phyloP scores from a whole-genome alignment of 2,329 filamentous ascomycete species.

The Alternaria consortialis region DNA sequence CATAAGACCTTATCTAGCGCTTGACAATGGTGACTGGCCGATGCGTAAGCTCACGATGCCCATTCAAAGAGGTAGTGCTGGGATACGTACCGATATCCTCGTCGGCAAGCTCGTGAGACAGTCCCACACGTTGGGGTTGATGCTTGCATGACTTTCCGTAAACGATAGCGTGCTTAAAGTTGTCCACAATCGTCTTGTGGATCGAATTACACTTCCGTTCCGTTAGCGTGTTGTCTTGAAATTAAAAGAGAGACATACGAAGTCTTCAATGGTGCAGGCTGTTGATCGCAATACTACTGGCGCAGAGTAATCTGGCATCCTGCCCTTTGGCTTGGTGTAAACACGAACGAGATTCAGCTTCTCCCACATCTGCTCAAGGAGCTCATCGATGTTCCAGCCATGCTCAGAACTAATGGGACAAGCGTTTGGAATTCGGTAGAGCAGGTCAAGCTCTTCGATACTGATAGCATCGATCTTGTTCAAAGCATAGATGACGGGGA shows the following conservation, averaged over 20 bases:
- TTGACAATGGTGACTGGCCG: conserved; percentile 55
- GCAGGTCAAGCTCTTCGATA: conserved; percentile 94
- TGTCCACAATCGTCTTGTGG: conserved; percentile 93
- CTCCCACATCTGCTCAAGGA: conserved; percentile 98
- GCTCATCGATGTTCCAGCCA: conserved; percentile 97
- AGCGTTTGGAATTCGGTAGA: conserved; percentile 96
- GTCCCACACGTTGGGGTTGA: conserved; percentile 93
- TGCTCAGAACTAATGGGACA: conserved; percentile 95
- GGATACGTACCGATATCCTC: conserved; percentile 87
- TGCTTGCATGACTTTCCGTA: conserved; percentile 99
- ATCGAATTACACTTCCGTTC: conserved; percentile 85
- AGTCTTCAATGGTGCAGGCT: conserved; percentile 93
- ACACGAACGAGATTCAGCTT: conserved; percentile 90
- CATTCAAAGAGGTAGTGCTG: conserved; percentile 16
- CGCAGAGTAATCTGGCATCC: conserved; percentile 87
- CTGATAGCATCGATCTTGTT: conserved; percentile 99
- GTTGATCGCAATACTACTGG: conserved; percentile 87
- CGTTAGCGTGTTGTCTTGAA: conserved; percentile 47
- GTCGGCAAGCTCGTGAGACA: conserved; percentile 89
- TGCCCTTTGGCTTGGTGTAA: conserved; percentile 98
- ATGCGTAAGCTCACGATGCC: conserved; percentile 33
- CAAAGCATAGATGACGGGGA: conserved; percentile 97
- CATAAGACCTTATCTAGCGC: conserved; percentile 42
- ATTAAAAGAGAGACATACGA: conserved; percentile 70
- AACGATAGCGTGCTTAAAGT: conserved; percentile 94